Evolutionary conservation across 140 eudicot species (phyloP), one percentile per base, ranked within the genome.

Genomic region (Erigeron philadelphicus): DNA sequence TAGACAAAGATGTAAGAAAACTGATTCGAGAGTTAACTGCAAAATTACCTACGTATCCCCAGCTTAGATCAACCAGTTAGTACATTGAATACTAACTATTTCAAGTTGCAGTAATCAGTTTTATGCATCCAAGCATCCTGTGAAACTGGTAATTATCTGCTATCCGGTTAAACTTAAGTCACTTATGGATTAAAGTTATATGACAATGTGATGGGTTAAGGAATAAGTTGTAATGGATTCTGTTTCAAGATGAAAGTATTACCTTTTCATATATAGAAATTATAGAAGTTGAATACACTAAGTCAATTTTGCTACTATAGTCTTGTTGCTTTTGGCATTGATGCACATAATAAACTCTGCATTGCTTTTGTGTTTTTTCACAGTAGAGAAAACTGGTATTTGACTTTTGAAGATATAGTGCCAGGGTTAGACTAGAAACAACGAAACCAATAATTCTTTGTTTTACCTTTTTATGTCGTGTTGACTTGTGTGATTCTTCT

Each of bases 401-500:
- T 21, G 1, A 21, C 1, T 21, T 7, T n/a, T 12, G 45, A 65
- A 43, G 5, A 10, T 50, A 57, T 6, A 58, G 42, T 41, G 10
- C 59, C 54, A 68, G 11, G 69, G 17, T 61, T 38, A 52, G 70
- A 70, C 64, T 60, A 75, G 60, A 61, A 76, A 58, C 41, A 9
- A 25, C 38, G 50, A 72, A 56, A 64, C 72, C 53, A 38, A 42
- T 41, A 54, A 17, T 55, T 69, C 65, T 79, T 63, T 25, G 69
- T 59, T 72, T 58, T 66, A 31, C 48, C 13, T 47, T 46, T 63
- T 12, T 38, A 41, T 23, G 35, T 61, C 8, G 41, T 65, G 49
- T 75, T 80, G 76, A 70, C 80, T 80, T 75, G 63, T 74, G 66
- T 80, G 84, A 74, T 68, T 72, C 67, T 73, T 79, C 72, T 79